phyloP scores from a whole-genome alignment of 1,284 basidiomycete species.

The Cryptococcus sp. region DNA sequence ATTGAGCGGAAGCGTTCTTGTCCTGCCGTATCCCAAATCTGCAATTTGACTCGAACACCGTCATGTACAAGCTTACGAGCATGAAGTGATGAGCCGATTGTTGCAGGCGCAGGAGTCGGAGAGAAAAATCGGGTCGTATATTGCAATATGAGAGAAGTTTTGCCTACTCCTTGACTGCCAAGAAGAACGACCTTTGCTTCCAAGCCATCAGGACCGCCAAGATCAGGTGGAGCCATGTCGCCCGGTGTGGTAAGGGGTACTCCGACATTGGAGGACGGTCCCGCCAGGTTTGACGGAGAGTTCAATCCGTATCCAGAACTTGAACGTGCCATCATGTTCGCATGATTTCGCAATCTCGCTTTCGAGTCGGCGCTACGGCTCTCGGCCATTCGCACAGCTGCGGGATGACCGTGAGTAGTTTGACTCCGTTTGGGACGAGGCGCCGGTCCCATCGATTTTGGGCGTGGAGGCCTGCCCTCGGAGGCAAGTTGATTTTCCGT shows the following conservation, averaged over 20 bases:
- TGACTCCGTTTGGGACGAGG: conserved; percentile 29
- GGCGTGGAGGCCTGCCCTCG: conserved; percentile 15
- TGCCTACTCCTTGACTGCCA: conserved; percentile 95
- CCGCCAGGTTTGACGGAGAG: conserved; percentile 3
- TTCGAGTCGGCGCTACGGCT: conserved; percentile 36
- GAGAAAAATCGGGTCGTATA: conserved; percentile 91
- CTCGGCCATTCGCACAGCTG: conserved; percentile 41
- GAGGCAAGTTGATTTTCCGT: conserved; percentile 3
- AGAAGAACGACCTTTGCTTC: conserved; percentile 97
- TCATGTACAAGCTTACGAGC: conserved; percentile 90
- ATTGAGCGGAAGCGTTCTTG: conserved; percentile 95
- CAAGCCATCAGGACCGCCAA: conserved; percentile 54
- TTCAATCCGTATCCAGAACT: conserved; percentile 5
- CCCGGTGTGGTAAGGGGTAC: not conserved
- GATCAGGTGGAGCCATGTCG: conserved; percentile 29
- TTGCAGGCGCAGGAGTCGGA: conserved; percentile 76
- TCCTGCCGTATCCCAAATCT: conserved; percentile 93
- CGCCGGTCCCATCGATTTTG: conserved; percentile 25
- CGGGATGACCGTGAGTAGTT: conserved; percentile 26
- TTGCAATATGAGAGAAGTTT: conserved; percentile 88
- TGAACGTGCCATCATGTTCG: conserved; percentile 8
- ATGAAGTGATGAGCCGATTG: conserved; percentile 92
- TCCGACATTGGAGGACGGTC: conserved; percentile 12
- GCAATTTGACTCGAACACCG: conserved; percentile 77
- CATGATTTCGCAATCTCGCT: conserved; percentile 22